Base-by-base conservation (phyloP, 495 filamentous ascomycete genomes). In the Hypoxylon crocopeplum region DNA sequence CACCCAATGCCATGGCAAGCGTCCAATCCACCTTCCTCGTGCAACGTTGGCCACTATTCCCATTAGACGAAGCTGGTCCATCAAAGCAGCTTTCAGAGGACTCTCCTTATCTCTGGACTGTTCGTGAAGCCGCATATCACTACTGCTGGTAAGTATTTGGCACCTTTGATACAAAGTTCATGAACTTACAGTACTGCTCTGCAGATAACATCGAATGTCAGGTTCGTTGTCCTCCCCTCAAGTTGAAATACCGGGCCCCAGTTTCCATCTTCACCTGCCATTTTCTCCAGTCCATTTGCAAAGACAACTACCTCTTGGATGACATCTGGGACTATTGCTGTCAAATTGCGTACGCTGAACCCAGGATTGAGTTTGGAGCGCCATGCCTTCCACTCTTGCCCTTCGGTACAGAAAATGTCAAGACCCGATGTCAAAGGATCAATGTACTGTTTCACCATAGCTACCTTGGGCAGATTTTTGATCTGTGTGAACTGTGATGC, bases 291-390 rank as follows among this genome's bases (percentile, higher is more conserved):
- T 15, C 39, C 39, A 6, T 60, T 32, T 2, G 51, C 2, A 38
- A 74, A 77, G 2, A 61, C 33, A 38, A 16, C 25, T 1, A 64
- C 55, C 34, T 72, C 70, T 19, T 75, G 63, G 0, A 72, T 11
- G 2, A 77, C 59, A 12, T 48, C 50, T 0, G 72, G 72, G 8
- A 74, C 24, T 13, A 66, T 39, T 10, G 37, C 59, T 37, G 72
- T 66, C 29, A 66, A 44, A 32, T 59, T 27, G 17, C 56, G 39
- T 3, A 48, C 30, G 29, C 46, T 57, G 59, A 82, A 79, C 12
- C 73, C 77, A 1, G 76, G 75, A 47, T 74, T 80, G 55, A 80
- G 75, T 2, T 66, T 45, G 10, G 25, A 47, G 4, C 74, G 64
- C 72, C 72, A 77, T 27, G 63, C 48, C 46, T 70, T 73, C 73